phyloP scores from a whole-genome alignment of 129 eudicot species.

The carrot (Daucus carota) region DH1_v3.0 NC_030382.2:57199501-57200000 shows the following conservation, averaged over 20 bases:
- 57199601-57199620: neutral
- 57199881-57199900: conserved; percentile 47
- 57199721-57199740: neutral
- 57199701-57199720: neutral
- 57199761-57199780: too few relatives aligned
- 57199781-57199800: neutral
- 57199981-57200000: neutral
- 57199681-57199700: neutral
- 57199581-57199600: neutral
- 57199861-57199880: neutral
- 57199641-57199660: neutral
- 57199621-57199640: neutral
- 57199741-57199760: neutral
- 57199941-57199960: conserved; percentile 25
- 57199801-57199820: neutral
- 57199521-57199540: neutral
- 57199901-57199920: conserved; percentile 36
- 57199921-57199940: conserved; percentile 40
- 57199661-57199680: too few relatives aligned
- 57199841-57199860: too few relatives aligned
- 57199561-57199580: neutral
- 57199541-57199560: neutral
- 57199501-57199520: neutral
- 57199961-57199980: neutral
- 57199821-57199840: neutral